Base-by-base conservation (phyloP, 2,329 filamentous ascomycete genomes). In the Aschersonia sp. region DNA sequence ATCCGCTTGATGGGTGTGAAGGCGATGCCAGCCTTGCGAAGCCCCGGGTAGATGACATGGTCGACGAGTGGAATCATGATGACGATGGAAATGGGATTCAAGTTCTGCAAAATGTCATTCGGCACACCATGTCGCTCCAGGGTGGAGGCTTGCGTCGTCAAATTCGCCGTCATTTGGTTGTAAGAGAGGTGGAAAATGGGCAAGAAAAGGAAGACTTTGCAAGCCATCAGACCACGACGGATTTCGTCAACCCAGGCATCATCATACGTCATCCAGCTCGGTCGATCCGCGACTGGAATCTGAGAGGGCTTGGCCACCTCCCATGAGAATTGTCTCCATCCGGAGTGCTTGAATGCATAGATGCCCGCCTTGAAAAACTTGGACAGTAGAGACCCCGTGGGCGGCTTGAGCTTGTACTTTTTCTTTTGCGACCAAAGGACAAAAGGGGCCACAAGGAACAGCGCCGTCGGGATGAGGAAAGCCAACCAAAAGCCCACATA, bases 171-270 rank as follows among this genome's bases (percentile, higher is more conserved):
- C 62, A 81, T 72, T 61, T 79, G 74, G 63, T 74, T 75, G 61
- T 78, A 78, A 31, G 70, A 68, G 48, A 74, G 64, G 68, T 74
- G 78, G 64, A 76, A 79, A 53, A 80, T 72, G 41, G 83, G 82
- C 49, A 81, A 75, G 69, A 82, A 87, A 52, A 79, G 63, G 63
- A 85, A 89, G 35, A 87, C 83, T 53, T 76, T 71, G 68, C 81
- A 85, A 49, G 82, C 81, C 55, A 75, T 70, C 49, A 85, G 68
- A 51, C 83, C 84, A 63, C 84, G 81, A 46, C 72, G 72, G 45
- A 88, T 79, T 59, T 89, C 83, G 59, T 87, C 84, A 35, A 90
- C 85, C 84, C 85, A 90, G 46, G 78, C 77, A 55, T 90, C 86
- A 52, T 90, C 85, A 55, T 87, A 88, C 0, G 80, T 84, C 81